Evolutionary conservation across 2,329 filamentous ascomycete species (phyloP).

Genomic region (Calonectria honghensis): DNA sequence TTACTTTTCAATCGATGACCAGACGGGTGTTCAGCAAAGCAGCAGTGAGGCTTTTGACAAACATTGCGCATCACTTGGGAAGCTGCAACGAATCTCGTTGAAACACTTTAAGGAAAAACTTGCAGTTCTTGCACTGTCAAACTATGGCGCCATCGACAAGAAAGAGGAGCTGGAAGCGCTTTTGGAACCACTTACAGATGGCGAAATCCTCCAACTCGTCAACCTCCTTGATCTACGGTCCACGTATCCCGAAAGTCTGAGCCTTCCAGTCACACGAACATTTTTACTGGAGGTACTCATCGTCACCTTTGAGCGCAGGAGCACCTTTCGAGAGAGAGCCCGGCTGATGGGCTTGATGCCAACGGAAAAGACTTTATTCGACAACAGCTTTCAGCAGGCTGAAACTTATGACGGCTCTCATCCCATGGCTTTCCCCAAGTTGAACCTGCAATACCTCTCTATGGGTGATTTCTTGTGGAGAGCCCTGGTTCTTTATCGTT

Average conservation of each 20-base stretch:
- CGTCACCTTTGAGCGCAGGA: conserved; percentile 83
- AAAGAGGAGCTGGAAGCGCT: conserved; percentile 86
- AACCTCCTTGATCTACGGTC: conserved; percentile 85
- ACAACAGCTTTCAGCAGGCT: conserved; percentile 84
- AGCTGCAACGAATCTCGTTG: conserved; percentile 85
- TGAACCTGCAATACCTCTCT: conserved; percentile 96
- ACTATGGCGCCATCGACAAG: conserved; percentile 91
- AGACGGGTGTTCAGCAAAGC: conserved; percentile 86
- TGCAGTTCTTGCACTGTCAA: conserved; percentile 92
- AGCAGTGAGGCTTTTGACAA: conserved; percentile 84
- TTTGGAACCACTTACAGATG: conserved; percentile 82
- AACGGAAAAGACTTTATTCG: conserved; percentile 88
- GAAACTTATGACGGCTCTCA: conserved; percentile 91
- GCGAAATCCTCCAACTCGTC: conserved; percentile 83
- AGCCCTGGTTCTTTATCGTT: conserved; percentile 90
- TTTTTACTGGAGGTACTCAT: conserved; percentile 84
- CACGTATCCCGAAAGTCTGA: conserved; percentile 84
- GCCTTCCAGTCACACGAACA: conserved; percentile 77
- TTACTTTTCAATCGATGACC: conserved; percentile 92
- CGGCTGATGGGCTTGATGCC: conserved; percentile 85
- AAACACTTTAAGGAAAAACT: conserved; percentile 92
- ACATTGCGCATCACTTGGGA: conserved; percentile 86
- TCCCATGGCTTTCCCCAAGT: conserved; percentile 92
- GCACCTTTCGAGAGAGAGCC: conserved; percentile 88
- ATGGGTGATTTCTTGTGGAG: conserved; percentile 98